Evolutionary conservation across 208 protist genomes (phyloP).

Genomic region (Leishmania martiniquensis): DNA sequence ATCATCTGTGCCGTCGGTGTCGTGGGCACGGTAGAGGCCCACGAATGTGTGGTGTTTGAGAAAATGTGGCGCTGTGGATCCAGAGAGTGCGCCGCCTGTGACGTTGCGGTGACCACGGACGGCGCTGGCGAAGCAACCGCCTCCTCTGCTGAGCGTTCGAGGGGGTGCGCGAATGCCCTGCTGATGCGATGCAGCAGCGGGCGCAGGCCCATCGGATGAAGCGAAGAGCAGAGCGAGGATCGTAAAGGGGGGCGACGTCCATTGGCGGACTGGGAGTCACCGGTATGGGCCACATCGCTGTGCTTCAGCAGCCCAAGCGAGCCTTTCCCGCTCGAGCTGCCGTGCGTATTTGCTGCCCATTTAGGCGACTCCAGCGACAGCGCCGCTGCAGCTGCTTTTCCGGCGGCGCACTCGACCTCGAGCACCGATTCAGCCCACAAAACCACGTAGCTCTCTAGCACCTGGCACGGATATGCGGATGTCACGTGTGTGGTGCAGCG

Average conservation of each 20-base stretch:
- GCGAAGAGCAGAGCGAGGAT: not conserved
- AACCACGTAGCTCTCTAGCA: constrained; percentile 50
- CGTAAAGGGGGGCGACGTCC: not conserved
- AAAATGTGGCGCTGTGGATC: not conserved
- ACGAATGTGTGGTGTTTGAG: not conserved
- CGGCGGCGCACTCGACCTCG: constrained; percentile 12
- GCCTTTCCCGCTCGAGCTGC: not conserved
- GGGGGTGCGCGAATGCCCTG: not conserved
- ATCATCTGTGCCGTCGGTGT: constrained; percentile 3
- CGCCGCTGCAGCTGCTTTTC: not conserved
- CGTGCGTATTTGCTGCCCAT: not conserved
- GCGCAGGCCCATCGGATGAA: constrained; percentile 2
- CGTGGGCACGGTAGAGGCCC: not conserved
- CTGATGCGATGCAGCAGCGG: constrained; percentile 5
- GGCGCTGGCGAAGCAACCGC: not conserved
- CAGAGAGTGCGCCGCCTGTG: not conserved
- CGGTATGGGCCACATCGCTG: not conserved
- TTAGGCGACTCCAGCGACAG: not conserved
- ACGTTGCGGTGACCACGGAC: not conserved
- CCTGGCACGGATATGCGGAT: constrained; percentile 33
- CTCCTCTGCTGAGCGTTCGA: not conserved
- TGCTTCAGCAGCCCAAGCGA: not conserved
- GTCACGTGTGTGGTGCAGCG: constrained; percentile 40
- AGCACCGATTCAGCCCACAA: constrained; percentile 65
- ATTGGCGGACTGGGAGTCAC: not conserved